Evolutionary conservation across 495 filamentous ascomycete species (phyloP).

Genomic region (Pyronema domesticum): DNA sequence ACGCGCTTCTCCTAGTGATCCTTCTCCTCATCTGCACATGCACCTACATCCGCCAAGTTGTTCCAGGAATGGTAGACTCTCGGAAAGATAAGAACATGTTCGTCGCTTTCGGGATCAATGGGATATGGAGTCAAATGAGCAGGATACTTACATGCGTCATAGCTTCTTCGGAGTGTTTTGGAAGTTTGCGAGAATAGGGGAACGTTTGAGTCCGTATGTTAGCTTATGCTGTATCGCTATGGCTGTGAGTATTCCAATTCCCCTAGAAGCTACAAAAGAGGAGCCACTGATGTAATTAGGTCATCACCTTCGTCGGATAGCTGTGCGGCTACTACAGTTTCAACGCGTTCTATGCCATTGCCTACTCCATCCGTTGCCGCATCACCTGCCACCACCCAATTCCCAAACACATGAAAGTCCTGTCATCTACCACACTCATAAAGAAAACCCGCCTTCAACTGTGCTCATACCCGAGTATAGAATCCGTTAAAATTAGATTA

Average conservation of each 20-base stretch:
- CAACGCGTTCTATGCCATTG: too few relatives aligned
- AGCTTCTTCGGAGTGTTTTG: constrained; percentile 83
- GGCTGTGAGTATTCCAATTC: constrained; percentile 41
- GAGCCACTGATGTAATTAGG: neutral
- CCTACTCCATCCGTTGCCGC: too few relatives aligned
- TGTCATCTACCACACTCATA: too few relatives aligned
- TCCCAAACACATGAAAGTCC: too few relatives aligned
- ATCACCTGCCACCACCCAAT: too few relatives aligned
- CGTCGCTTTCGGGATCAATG: constrained; percentile 18
- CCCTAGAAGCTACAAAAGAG: neutral
- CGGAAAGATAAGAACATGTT: constrained; percentile 47
- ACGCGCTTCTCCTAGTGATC: constrained; percentile 78
- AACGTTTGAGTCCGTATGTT: constrained; percentile 87
- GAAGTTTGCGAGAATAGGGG: constrained; percentile 88
- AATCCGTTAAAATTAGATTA: too few relatives aligned
- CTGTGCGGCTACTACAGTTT: too few relatives aligned
- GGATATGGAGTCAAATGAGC: constrained; percentile 33
- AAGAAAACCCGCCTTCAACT: too few relatives aligned
- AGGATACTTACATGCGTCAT: neutral
- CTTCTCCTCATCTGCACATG: constrained; percentile 91
- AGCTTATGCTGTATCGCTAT: constrained; percentile 86
- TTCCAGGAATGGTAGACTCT: constrained; percentile 81
- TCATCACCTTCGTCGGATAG: neutral
- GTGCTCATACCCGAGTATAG: too few relatives aligned
- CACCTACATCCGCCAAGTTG: constrained; percentile 75